Conservation (phyloP, 129 eudicot genomes). For the Scalesia atractyloides region DNA sequence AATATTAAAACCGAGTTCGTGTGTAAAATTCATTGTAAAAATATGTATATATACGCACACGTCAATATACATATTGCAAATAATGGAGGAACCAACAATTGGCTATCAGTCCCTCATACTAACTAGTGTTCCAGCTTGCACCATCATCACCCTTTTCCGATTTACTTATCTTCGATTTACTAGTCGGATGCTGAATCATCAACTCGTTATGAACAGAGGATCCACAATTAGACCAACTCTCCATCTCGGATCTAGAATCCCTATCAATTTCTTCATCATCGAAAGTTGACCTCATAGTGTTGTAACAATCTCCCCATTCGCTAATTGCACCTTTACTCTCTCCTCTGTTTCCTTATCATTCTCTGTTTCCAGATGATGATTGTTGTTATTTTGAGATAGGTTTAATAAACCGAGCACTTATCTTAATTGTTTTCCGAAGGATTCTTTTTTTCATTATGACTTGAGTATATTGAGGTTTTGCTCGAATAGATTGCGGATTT, state of each 20-base stretch:
- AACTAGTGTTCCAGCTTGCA: constrained; percentile 59
- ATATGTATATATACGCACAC: too few species aligned
- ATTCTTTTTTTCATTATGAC: neutral
- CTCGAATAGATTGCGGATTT: constrained; percentile 43
- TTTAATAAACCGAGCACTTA: constrained; percentile 37
- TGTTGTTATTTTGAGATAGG: constrained; percentile 16
- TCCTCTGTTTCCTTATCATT: constrained; percentile 52
- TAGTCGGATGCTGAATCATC: constrained; percentile 30
- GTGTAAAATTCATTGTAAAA: too few species aligned
- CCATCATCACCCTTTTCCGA: constrained; percentile 61
- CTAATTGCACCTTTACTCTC: constrained; percentile 84
- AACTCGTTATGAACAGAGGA: constrained; percentile 55
- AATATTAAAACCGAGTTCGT: too few species aligned
- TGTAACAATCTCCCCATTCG: constrained; percentile 91
- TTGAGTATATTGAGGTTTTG: constrained; percentile 29
- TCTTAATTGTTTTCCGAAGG: constrained; percentile 31
- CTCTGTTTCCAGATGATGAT: constrained; percentile 42
- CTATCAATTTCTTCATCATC: constrained; percentile 51
- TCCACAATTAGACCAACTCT: constrained; percentile 63
- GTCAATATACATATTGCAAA: too few species aligned
- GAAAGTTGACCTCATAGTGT: constrained; percentile 56
- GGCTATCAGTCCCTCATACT: constrained; percentile 27
- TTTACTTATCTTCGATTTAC: constrained; percentile 44
- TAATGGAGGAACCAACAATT: too few species aligned
- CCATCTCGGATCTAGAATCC: constrained; percentile 70